A percentile compares a stretch with the other conserved stretches of the same genome.
Evolutionary conservation across 805 yeast species (phyloP).

Genomic region (Peterozyma toletana): DNA sequence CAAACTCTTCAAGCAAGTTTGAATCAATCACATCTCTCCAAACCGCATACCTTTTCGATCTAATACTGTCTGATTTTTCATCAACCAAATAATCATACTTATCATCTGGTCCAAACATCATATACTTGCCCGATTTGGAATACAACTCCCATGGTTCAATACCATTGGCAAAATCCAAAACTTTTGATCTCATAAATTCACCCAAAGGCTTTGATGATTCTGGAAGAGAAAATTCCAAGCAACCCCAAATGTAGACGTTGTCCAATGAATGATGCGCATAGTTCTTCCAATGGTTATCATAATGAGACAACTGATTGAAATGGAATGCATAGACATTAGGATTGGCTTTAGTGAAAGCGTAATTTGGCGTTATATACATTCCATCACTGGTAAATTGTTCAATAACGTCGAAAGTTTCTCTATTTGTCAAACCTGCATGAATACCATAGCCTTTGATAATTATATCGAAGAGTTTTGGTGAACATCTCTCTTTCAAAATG

Average conservation of each 20-base stretch:
- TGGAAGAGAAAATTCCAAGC: conserved; percentile 5
- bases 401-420: too few species aligned
- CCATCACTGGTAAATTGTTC: too few species aligned
- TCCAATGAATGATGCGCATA: conserved; percentile 13
- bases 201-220: background rate
- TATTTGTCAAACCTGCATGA: too few species aligned
- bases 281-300: conserved; percentile 6
- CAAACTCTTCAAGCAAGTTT: conserved; percentile 10
- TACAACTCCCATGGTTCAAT: conserved; percentile 3
- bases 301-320: conserved; percentile 7
- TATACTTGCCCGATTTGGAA: conserved; percentile 3
- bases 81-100: conserved; percentile 3
- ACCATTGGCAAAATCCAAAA: too few species aligned
- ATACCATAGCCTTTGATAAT: too few species aligned
- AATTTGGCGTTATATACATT: too few species aligned
- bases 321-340: too few species aligned
- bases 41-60: conserved; percentile 7
- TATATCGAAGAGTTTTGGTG: too few species aligned
- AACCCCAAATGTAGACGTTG: conserved; percentile 11
- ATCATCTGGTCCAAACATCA: conserved; percentile 8
- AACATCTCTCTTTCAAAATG: too few species aligned
- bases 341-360: too few species aligned
- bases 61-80: conserved; percentile 5
- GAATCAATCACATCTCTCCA: conserved; percentile 8
- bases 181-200: too few species aligned